phyloP scores from a whole-genome alignment of 129 eudicot genomes.

The Erigeron canadensis region DNA sequence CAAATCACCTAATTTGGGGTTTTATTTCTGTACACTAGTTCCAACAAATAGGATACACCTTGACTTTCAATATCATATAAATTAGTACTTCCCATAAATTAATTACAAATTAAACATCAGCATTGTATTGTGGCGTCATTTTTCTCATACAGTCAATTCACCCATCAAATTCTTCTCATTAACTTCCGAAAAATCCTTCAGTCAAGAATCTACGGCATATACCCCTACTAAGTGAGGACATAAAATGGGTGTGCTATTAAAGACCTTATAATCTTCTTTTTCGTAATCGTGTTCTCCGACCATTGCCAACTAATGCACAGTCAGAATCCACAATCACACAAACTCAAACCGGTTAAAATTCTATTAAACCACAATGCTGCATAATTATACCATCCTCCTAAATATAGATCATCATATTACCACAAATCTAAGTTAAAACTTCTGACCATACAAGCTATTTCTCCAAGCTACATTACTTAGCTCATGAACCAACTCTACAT shows the following conservation, averaged over 20 bases:
- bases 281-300: too few species aligned
- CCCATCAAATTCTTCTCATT: not conserved
- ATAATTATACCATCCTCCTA: not conserved
- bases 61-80: not conserved
- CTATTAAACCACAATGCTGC: not conserved
- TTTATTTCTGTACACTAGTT: not conserved
- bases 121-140: not conserved
- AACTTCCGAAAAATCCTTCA: not conserved
- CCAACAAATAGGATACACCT: not conserved
- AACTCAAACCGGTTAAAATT: not conserved
- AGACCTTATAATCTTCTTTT: too few species aligned
- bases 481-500: slow-evolving; percentile 12
- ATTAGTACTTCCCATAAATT: not conserved
- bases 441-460: slow-evolving; percentile 6
- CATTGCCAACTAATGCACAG: too few species aligned
- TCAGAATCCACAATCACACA: too few species aligned
- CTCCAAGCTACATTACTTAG: slow-evolving; percentile 15
- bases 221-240: not conserved
- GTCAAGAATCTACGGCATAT: not conserved
- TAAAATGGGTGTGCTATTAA: too few species aligned
- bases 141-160: not conserved
- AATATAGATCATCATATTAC: not conserved
- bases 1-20: not conserved
- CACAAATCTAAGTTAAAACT: not conserved
- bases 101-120: not conserved